Conservation (phyloP, 1,284 basidiomycete genomes). For the Tetrapyrgos nigripes region DNA sequence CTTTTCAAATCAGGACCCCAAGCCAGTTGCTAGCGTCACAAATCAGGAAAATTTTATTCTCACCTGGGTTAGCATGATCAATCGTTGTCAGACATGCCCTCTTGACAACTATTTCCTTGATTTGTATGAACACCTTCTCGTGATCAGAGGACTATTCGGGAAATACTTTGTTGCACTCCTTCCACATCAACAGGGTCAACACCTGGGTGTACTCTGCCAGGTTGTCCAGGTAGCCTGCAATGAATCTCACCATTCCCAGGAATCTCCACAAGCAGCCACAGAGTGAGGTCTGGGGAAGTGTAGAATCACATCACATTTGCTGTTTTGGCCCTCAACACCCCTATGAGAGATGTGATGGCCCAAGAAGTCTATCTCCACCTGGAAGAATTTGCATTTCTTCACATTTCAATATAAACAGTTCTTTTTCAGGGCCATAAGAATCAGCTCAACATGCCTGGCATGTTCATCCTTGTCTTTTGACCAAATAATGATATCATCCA, state of each 20-base stretch:
- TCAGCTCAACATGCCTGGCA: constrained; percentile 26
- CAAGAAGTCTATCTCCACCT: constrained; percentile 27
- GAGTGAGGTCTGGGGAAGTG: constrained; percentile 31
- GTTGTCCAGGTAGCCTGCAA: too few relatives aligned
- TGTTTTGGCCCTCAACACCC: constrained; percentile 29
- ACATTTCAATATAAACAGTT: constrained; percentile 32
- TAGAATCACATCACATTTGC: neutral
- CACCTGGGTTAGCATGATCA: constrained; percentile 30
- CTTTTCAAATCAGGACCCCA: constrained; percentile 31
- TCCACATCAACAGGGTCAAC: constrained; percentile 32
- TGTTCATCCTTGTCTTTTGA: constrained; percentile 40
- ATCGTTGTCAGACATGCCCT: constrained; percentile 26
- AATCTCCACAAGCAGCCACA: constrained; percentile 31
- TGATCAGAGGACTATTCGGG: constrained; percentile 28
- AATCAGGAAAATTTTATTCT: constrained; percentile 36
- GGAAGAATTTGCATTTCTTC: constrained; percentile 31
- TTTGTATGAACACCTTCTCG: constrained; percentile 31
- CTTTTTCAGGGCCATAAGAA: constrained; percentile 25
- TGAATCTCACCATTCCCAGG: constrained; percentile 38
- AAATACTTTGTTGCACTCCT: constrained; percentile 20
- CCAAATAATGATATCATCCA: constrained; percentile 46
- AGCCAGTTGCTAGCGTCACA: too few relatives aligned
- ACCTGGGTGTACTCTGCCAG: too few relatives aligned
- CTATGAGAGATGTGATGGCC: constrained; percentile 32
- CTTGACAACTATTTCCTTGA: too few relatives aligned